Evolutionary conservation across 306 rosid species (phyloP).

Genomic region (Delonix regia): DNA sequence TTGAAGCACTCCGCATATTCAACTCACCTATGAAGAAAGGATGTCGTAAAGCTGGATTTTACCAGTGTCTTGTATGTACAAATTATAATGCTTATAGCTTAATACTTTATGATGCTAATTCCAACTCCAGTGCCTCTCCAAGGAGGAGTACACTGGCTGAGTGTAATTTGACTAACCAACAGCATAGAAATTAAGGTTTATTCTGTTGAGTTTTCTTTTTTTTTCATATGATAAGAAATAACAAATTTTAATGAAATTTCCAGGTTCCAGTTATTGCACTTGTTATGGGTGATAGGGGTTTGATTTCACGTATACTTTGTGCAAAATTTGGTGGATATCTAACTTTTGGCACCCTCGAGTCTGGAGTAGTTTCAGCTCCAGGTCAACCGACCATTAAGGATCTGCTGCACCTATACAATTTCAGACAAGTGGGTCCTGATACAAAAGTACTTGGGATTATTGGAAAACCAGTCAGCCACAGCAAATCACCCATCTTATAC

Average conservation of each 20-base stretch:
- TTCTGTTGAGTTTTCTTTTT: not conserved
- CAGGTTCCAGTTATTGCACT: constrained; percentile 93
- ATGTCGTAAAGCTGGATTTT: constrained; percentile 12
- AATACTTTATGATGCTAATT: constrained; percentile 19
- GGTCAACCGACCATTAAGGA: constrained; percentile 92
- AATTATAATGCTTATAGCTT: not conserved
- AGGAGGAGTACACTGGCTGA: not conserved
- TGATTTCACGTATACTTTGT: constrained; percentile 79
- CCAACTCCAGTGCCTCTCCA: constrained; percentile 6
- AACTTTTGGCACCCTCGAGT: constrained; percentile 81
- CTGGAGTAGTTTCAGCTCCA: constrained; percentile 88
- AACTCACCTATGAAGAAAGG: not conserved
- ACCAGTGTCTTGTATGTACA: not conserved
- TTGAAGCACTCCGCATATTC: not conserved
- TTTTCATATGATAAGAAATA: constrained; percentile 21
- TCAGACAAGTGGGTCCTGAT: constrained; percentile 66
- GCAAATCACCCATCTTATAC: constrained; percentile 77
- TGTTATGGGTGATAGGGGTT: constrained; percentile 93
- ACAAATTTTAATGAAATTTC: constrained; percentile 36
- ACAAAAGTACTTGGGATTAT: constrained; percentile 87
- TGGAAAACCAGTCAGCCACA: constrained; percentile 93
- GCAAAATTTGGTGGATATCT: constrained; percentile 93
- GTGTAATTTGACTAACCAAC: constrained; percentile 22
- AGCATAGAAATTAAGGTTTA: constrained; percentile 23
- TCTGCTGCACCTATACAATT: constrained; percentile 71